Conservation (phyloP, 768 basidiomycete species). For the Lactarius trivialis region DNA sequence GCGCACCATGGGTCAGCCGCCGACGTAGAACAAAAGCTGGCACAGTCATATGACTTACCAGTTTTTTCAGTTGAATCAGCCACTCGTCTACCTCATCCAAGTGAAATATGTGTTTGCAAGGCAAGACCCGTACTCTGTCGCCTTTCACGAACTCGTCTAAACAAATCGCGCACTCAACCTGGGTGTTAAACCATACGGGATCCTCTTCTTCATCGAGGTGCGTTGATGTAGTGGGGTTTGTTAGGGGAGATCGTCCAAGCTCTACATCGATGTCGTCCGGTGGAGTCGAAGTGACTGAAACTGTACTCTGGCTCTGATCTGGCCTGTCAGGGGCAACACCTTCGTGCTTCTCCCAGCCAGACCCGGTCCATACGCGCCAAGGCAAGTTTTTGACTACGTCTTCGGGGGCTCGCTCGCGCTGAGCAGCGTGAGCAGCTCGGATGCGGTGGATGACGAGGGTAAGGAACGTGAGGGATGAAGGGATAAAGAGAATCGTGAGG, state of each 20-base stretch:
- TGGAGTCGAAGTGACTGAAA: background rate
- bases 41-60: conserved; percentile 46
- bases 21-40: conserved; percentile 5
- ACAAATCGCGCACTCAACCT: conserved; percentile 90
- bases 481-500: conserved; percentile 81
- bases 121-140: conserved; percentile 84
- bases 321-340: conserved; percentile 25
- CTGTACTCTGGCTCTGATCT: background rate
- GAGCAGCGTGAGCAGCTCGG: conserved; percentile 73
- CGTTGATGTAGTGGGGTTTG: conserved; percentile 22
- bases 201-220: conserved; percentile 28
- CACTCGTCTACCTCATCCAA: conserved; percentile 86
- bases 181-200: conserved; percentile 73
- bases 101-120: conserved; percentile 95
- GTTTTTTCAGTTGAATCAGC: conserved; percentile 87
- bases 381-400: conserved; percentile 72
- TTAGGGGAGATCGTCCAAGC: conserved; percentile 14
- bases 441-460: conserved; percentile 88
- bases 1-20: background rate
- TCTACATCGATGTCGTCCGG: conserved; percentile 20
- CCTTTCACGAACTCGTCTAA: conserved; percentile 80
- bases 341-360: conserved; percentile 74
- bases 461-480: conserved; percentile 80
- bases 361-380: conserved; percentile 78
- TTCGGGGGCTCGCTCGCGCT: conserved; percentile 78